Evolutionary conservation across 768 basidiomycete genomes (phyloP).

Genomic region (Suillus subalutaceus): DNA sequence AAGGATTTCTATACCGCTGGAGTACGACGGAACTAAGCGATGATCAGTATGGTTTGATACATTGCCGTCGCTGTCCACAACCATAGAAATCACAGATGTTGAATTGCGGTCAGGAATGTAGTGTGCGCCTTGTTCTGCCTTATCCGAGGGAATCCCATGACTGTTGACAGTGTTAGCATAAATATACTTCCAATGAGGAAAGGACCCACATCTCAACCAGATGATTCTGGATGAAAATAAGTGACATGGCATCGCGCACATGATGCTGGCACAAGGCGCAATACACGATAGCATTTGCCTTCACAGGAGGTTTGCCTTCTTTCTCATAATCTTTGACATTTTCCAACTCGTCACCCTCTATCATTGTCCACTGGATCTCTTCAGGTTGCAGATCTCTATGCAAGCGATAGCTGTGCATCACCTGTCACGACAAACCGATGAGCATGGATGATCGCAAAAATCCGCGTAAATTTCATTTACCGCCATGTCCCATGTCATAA

Average conservation of each 20-base stretch:
- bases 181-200: neutral
- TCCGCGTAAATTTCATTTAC: neutral
- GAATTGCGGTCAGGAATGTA: slow-evolving; percentile 1
- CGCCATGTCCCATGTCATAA: slow-evolving; percentile 8
- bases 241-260: neutral
- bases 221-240: neutral
- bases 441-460: neutral
- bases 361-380: neutral
- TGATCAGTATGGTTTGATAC: neutral
- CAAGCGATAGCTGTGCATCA: slow-evolving; percentile 1
- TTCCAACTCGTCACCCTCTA: neutral
- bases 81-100: neutral
- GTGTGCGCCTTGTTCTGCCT: neutral
- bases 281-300: neutral
- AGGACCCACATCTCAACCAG: neutral
- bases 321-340: slow-evolving; percentile 3
- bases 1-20: slow-evolving; percentile 1
- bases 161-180: neutral
- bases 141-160: neutral
- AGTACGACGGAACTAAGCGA: slow-evolving; percentile 2
- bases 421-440: neutral
- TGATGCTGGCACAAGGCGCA: slow-evolving; percentile 8
- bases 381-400: neutral
- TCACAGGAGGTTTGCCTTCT: neutral
- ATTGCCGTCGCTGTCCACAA: neutral